These are phyloP conservation scores for Cordyceps sp. DNA, from an alignment of 2,329 filamentous ascomycete species.

Conservation along the genomic window DNA sequence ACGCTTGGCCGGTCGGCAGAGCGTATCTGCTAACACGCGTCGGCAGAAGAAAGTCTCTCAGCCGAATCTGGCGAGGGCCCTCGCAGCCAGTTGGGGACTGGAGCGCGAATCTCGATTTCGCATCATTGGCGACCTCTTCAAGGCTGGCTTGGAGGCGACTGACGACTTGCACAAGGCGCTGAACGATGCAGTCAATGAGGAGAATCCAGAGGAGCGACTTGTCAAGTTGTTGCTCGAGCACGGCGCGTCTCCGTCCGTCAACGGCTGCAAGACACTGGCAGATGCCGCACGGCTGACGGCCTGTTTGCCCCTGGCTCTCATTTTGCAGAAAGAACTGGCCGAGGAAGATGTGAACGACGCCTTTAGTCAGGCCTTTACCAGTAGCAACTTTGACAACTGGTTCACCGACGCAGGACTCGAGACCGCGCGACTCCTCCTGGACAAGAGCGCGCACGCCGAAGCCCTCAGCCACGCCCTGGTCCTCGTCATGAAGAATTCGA, in stretches of 20 bases:
- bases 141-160: conserved; percentile 28
- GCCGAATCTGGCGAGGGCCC: conserved; percentile 28
- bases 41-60: conserved; percentile 27
- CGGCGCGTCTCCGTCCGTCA: conserved; percentile 33
- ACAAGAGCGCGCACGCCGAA: conserved; percentile 29
- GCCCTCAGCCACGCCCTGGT: conserved; percentile 27
- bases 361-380: conserved; percentile 27
- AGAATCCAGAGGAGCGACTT: conserved; percentile 28
- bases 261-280: conserved; percentile 34
- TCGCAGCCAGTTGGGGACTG: conserved; percentile 38
- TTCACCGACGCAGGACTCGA: conserved; percentile 27
- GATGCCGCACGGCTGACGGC: conserved; percentile 26
- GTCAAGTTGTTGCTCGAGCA: conserved; percentile 30
- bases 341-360: conserved; percentile 25
- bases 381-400: conserved; percentile 24
- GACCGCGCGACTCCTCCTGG: conserved; percentile 29
- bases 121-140: conserved; percentile 32
- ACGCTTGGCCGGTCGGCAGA: too few species aligned
- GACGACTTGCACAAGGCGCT: conserved; percentile 34
- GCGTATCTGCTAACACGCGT: not conserved
- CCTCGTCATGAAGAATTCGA: conserved; percentile 25
- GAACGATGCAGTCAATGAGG: conserved; percentile 34
- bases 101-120: conserved; percentile 28
- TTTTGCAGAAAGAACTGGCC: conserved; percentile 24
- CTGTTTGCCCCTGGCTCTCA: conserved; percentile 20